Percentiles rank a stretch among this genome's conserved stretches.
phyloP scores from a whole-genome alignment of 495 filamentous ascomycete genomes.

The Neurospora sp. region DNA sequence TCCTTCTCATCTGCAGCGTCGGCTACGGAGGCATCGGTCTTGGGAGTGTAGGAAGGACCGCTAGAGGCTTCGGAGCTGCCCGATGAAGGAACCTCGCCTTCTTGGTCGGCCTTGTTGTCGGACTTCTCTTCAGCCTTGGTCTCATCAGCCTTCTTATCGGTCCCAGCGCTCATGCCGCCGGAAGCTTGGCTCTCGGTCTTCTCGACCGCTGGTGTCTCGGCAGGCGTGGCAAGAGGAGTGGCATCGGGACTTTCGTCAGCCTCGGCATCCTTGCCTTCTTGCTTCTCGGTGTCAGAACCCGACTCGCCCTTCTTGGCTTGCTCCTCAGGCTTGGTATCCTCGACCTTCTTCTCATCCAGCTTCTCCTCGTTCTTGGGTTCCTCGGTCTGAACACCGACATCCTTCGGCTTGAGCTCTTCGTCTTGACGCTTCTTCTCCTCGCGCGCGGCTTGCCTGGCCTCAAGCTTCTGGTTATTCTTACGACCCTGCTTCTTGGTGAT shows the following conservation, averaged over 20 bases:
- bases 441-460: constrained; percentile 23
- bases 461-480: constrained; percentile 30
- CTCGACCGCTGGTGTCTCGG: constrained; percentile 16
- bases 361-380: constrained; percentile 18
- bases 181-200: constrained; percentile 14
- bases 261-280: constrained; percentile 1
- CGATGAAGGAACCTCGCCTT: constrained; percentile 2
- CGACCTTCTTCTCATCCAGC: constrained; percentile 13
- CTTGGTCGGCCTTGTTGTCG: constrained; percentile 2
- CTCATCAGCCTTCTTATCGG: constrained; percentile 3
- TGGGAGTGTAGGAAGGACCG: constrained; percentile 21
- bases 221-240: constrained; percentile 18
- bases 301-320: constrained; percentile 8
- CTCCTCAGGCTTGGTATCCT: constrained; percentile 20
- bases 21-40: constrained; percentile 16
- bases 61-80: constrained; percentile 14
- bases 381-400: constrained; percentile 31
- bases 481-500: constrained; percentile 36
- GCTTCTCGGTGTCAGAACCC: neutral
- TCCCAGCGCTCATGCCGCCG: neutral
- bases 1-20: constrained; percentile 10
- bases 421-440: constrained; percentile 29
- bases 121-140: constrained; percentile 9
- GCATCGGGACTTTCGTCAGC: constrained; percentile 12
- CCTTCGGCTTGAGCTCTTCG: constrained; percentile 31